Base-by-base conservation (phyloP, 805 yeast genomes). In the Yamadazyma scolyti region DNA sequence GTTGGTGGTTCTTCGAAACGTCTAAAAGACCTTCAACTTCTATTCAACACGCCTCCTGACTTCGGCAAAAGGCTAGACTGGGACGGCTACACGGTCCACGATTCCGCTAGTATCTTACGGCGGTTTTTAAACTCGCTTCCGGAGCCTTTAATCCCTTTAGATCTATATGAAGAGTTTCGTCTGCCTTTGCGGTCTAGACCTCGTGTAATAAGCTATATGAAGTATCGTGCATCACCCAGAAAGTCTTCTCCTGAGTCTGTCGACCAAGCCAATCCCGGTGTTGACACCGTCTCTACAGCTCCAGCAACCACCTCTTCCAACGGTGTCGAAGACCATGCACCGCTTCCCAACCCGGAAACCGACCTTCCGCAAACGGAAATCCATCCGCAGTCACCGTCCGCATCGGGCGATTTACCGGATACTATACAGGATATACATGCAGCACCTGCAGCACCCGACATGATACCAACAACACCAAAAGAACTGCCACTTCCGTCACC, bases 61-160 rank as follows among this genome's bases (percentile, higher is more conserved):
- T 93, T 82, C 53, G 99, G 98, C 11, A 75, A 87, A 30, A 82
- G 82, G 44, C 71, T 89, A 26, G 75, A 74, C 43, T 93, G 97
- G 98, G 88, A 85, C 28, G 90, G 95, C 0, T 93, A 77, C 59
- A 86, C 88, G 1, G 97, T 90, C 9, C 98, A 93, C 60, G 99
- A 93, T 57, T 97, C 96, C 1, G 95, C 97, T 2, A 84, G 93
- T 12, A 68, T 93, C 14, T 72, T 93, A 36, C 73, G 97, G 52
- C 68, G 98, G 34, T 93, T 75, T 54, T 68, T 93, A 40, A 87
- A 88, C 50, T 79, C 87, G 26, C 70, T 93, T 34, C 94, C 96
- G 1, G 97, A 93, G 49, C 97, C 97, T 0, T 68, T 93, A 34
- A 79, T 93, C 13, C 96, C 97, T 1, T 63, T 86, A 20, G 71